Conservation (phyloP, 75 land plant species). For the Sequoiadendron giganteum region DNA sequence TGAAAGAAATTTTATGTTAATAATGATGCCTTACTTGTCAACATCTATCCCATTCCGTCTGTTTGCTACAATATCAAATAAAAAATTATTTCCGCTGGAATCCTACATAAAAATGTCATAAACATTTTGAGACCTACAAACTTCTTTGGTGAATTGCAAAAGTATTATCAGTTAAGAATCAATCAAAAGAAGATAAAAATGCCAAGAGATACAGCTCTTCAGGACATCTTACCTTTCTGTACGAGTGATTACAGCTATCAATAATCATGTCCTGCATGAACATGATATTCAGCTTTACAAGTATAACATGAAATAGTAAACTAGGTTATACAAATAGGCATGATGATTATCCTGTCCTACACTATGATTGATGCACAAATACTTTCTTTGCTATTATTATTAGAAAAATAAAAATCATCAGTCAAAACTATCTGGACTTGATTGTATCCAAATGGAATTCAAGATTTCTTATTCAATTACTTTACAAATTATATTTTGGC, state of each 20-base stretch:
- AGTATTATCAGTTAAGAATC: not conserved
- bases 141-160: not conserved
- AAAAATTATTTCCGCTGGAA: slow-evolving; percentile 65
- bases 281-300: not conserved
- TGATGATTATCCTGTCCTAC: not conserved
- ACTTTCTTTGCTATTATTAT: not conserved
- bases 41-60: slow-evolving; percentile 98
- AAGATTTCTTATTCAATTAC: not conserved
- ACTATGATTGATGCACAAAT: not conserved
- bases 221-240: slow-evolving; percentile 18
- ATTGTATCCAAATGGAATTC: not conserved
- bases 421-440: not conserved
- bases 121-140: slow-evolving; percentile 2
- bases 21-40: slow-evolving; percentile 70
- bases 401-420: not conserved
- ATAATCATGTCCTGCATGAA: slow-evolving; percentile 78
- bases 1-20: not conserved
- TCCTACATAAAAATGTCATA: slow-evolving; percentile 23
- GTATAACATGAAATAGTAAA: not conserved
- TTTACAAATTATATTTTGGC: not conserved
- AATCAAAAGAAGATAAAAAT: not conserved
- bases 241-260: slow-evolving; percentile 48
- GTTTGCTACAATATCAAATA: slow-evolving; percentile 98
- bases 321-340: not conserved
- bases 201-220: not conserved